Percentiles rank a stretch among this genome's conserved stretches.
Conservation (phyloP, 306 rosid genomes). For the Prunus campanulata region DNA sequence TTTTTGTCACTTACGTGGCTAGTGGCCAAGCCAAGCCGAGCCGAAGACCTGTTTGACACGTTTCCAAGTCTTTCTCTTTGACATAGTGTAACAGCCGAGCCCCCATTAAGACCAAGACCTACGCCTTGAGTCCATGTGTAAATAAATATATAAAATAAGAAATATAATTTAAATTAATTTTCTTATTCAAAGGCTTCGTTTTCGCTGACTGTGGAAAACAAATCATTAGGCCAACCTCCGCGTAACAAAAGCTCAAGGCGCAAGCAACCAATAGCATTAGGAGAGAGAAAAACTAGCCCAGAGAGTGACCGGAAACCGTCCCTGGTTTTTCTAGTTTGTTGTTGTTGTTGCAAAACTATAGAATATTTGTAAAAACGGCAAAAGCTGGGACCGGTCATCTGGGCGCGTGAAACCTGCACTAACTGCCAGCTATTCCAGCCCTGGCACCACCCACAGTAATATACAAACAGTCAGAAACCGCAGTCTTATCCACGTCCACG, state of each 20-base stretch:
- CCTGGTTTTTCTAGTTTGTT: neutral
- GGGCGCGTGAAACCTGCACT: slow-evolving; percentile 40
- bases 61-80: slow-evolving; percentile 5
- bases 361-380: too few species aligned
- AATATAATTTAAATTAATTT: too few species aligned
- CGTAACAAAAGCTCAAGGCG: slow-evolving; percentile 49
- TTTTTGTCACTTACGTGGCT: slow-evolving; percentile 40
- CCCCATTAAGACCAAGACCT: slow-evolving; percentile 22
- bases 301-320: slow-evolving; percentile 9
- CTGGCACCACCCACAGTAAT: slow-evolving; percentile 40
- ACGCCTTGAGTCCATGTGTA: neutral
- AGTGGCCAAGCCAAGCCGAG: neutral
- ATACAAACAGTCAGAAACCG: too few species aligned
- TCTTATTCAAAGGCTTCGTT: slow-evolving; percentile 18
- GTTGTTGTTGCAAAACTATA: too few species aligned
- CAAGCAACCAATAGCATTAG: slow-evolving; percentile 29
- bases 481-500: too few species aligned
- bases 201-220: slow-evolving; percentile 45
- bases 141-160: neutral
- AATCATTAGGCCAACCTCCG: slow-evolving; percentile 73
- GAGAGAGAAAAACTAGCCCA: slow-evolving; percentile 20
- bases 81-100: slow-evolving; percentile 33
- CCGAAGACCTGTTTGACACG: slow-evolving; percentile 1
- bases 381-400: slow-evolving; percentile 32
- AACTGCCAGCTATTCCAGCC: slow-evolving; percentile 66